Evolutionary conservation across 2,329 filamentous ascomycete species (phyloP), one percentile per base, ranked within the genome.

Genomic region (Sarocladium kiliense): DNA sequence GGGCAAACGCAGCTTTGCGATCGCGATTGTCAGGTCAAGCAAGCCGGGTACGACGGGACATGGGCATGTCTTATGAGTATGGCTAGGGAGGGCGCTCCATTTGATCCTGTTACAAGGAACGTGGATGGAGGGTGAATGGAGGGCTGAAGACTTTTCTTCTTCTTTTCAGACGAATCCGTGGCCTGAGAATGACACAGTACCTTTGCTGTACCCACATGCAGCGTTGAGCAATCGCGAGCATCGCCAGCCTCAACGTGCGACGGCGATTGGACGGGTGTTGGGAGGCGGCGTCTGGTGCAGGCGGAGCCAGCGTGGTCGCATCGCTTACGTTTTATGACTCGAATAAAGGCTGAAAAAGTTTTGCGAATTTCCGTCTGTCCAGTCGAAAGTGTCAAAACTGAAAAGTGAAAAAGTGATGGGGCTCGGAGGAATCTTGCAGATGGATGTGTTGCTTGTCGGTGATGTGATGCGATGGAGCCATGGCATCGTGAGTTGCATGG

Each of bases 311-410:
- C 18, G 9, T 21, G 7, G 44, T 47, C 44, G 44, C 44, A 47
- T 27, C 44, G 44, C 44, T 47, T 47, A 47, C 44, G 44, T 47
- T 21, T 47, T 47, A 30, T 27, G 25, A 27, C 25, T 47, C 23
- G 44, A 30, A 47, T 11, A 9, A 23, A 47, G 30, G 18, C 18
- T 23, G 26, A 36, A 51, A 51, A 51, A 18, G 2, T 34, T 51
- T 51, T 51, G 18, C n/a, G 14, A 18, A 47, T 4, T 47, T 23
- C 7, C 6, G 14, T 12, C 30, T 36, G 47, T 34, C 47, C 47
- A 51, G 47, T 51, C 27, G 47, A 51, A 51, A 51, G 47, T 23
- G 26, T 51, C 16, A 34, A 51, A 51, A 34, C 2, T 18, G 47
- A 34, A 18, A 34, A 51, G 18, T 18, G 25, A 47, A 34, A 18